Conservation (phyloP, 2,329 filamentous ascomycete genomes). For the Sclerotinia minor region DNA sequence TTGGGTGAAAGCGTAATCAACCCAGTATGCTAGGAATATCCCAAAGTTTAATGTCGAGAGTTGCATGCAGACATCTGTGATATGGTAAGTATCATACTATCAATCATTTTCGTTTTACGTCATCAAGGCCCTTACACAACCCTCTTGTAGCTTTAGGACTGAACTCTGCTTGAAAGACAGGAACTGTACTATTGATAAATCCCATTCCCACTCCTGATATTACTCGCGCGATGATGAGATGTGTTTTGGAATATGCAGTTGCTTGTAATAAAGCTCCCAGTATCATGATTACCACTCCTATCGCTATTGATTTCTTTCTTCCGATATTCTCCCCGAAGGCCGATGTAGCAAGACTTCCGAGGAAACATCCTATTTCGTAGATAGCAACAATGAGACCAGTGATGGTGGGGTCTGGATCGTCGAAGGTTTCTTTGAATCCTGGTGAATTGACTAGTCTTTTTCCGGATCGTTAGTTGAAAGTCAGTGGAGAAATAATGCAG, state of each 20-base stretch:
- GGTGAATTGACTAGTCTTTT: slow-evolving; percentile 42
- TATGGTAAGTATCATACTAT: background rate
- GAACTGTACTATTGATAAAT: slow-evolving; percentile 47
- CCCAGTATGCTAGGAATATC: slow-evolving; percentile 61
- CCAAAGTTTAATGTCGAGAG: slow-evolving; percentile 54
- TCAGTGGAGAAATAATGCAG: slow-evolving; percentile 5
- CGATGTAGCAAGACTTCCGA: slow-evolving; percentile 50
- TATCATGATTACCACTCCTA: slow-evolving; percentile 57
- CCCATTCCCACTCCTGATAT: slow-evolving; percentile 53
- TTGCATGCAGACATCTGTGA: slow-evolving; percentile 48
- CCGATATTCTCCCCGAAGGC: slow-evolving; percentile 55
- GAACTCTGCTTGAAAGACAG: slow-evolving; percentile 56
- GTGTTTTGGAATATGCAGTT: slow-evolving; percentile 47
- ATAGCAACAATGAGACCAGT: slow-evolving; percentile 51
- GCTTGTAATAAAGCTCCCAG: slow-evolving; percentile 52
- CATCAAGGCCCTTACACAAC: slow-evolving; percentile 30
- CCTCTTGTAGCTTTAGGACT: slow-evolving; percentile 45
- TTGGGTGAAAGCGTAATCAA: slow-evolving; percentile 58
- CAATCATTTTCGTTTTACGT: too few relatives aligned
- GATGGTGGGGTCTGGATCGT: slow-evolving; percentile 45
- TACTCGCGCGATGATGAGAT: slow-evolving; percentile 54
- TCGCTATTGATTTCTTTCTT: slow-evolving; percentile 55
- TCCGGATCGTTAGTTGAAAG: background rate
- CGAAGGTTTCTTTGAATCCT: slow-evolving; percentile 47
- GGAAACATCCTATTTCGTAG: slow-evolving; percentile 53